phyloP scores from a whole-genome alignment of 2,329 filamentous ascomycete species.

The Fusarium sp. region DNA sequence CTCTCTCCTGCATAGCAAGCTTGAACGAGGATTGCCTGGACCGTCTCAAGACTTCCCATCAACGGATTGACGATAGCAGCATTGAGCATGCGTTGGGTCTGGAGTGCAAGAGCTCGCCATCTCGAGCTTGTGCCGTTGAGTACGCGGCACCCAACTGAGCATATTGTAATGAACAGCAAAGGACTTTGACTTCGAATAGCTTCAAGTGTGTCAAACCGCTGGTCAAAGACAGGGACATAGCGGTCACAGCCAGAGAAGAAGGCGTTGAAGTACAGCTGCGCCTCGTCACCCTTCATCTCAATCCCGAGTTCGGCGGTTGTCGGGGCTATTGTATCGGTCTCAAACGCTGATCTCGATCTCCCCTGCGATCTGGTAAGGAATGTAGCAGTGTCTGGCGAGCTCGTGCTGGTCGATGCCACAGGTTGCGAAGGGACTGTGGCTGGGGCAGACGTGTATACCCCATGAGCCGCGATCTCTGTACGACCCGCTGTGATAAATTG shows the following conservation, averaged over 20 bases:
- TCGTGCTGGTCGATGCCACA: background rate
- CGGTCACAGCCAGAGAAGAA: slow-evolving; percentile 17
- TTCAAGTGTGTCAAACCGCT: background rate
- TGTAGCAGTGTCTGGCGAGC: background rate
- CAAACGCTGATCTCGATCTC: background rate
- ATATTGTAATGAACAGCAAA: slow-evolving; percentile 1
- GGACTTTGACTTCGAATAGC: background rate
- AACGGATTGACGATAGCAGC: slow-evolving; percentile 4
- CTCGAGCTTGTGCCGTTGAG: background rate
- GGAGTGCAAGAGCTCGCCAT: background rate
- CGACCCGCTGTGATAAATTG: background rate
- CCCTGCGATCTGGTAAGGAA: background rate
- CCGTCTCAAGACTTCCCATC: slow-evolving; percentile 5
- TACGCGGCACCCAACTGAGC: slow-evolving; percentile 12
- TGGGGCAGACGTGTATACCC: background rate
- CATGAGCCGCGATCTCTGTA: rapidly evolving
- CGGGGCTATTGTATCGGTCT: background rate
- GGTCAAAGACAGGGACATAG: slow-evolving; percentile 9
- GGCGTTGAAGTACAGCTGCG: slow-evolving; percentile 1
- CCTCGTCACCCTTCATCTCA: background rate
- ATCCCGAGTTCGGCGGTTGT: background rate
- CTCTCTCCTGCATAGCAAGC: slow-evolving; percentile 15
- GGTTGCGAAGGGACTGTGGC: background rate
- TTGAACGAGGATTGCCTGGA: slow-evolving; percentile 1
- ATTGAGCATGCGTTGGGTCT: slow-evolving; percentile 12